phyloP scores from a whole-genome alignment of 805 yeast species.

The Lachancea lanzarotensis region DNA sequence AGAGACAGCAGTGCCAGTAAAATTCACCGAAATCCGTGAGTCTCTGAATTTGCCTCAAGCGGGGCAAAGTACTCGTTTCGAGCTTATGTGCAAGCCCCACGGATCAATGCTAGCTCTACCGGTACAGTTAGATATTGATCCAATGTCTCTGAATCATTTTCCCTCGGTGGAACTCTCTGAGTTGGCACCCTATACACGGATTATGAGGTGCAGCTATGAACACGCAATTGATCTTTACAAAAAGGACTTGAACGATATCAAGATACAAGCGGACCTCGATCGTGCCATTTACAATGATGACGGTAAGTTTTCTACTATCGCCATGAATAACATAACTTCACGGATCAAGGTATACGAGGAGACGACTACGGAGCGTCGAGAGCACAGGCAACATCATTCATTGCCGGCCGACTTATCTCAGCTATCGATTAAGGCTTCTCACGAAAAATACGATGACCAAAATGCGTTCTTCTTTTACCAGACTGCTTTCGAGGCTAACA shows the following conservation, averaged over 20 bases:
- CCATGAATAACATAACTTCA: slow-evolving; percentile 48
- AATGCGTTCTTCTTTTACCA: slow-evolving; percentile 69
- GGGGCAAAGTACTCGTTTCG: slow-evolving; percentile 49
- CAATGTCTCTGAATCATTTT: slow-evolving; percentile 38
- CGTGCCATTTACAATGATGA: slow-evolving; percentile 53
- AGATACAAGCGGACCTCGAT: slow-evolving; percentile 49
- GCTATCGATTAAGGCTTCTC: slow-evolving; percentile 8
- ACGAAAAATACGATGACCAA: slow-evolving; percentile 31
- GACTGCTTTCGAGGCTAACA: slow-evolving; percentile 61
- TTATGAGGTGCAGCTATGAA: slow-evolving; percentile 57
- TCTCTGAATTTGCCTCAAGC: slow-evolving; percentile 52
- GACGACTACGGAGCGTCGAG: slow-evolving; percentile 12
- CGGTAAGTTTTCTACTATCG: slow-evolving; percentile 47
- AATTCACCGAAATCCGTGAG: slow-evolving; percentile 42
- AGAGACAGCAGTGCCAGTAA: slow-evolving; percentile 60
- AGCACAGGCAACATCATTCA: neutral
- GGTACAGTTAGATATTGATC: slow-evolving; percentile 38
- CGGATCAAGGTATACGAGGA: slow-evolving; percentile 36
- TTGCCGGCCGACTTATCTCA: slow-evolving; percentile 6
- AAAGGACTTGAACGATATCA: slow-evolving; percentile 51
- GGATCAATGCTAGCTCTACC: slow-evolving; percentile 45
- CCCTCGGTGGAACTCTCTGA: slow-evolving; percentile 47
- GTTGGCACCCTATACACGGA: slow-evolving; percentile 50
- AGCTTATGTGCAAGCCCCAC: slow-evolving; percentile 55
- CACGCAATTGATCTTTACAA: slow-evolving; percentile 51